Evolutionary conservation across 2,329 filamentous ascomycete genomes (phyloP).

Genomic region (Venturia nashicola): DNA sequence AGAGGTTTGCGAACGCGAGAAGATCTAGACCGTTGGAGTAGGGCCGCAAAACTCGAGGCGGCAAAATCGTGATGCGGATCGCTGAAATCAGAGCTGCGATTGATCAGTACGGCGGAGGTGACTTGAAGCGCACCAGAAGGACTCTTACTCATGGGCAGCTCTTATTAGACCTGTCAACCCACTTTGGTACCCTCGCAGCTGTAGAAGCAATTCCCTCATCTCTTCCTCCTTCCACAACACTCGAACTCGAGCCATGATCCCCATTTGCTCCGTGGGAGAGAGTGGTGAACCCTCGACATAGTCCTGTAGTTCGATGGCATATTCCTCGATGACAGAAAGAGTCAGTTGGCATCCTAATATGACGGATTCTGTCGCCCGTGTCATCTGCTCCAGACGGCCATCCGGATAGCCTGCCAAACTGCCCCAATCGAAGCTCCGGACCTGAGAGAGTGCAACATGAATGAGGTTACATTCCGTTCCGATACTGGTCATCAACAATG

Average conservation of each 20-base stretch:
- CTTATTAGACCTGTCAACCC: conserved; percentile 6
- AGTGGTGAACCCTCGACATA: conserved; percentile 7
- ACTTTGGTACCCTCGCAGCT: conserved; percentile 10
- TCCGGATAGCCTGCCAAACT: background rate
- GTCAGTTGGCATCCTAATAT: conserved; percentile 11
- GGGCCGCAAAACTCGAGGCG: conserved; percentile 1
- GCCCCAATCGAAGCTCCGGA: conserved; percentile 7
- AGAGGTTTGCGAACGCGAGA: conserved; percentile 9
- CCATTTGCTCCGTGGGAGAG: conserved; percentile 8
- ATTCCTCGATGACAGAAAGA: conserved; percentile 11
- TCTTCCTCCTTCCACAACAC: conserved; percentile 11
- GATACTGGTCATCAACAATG: conserved; percentile 11
- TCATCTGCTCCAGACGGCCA: conserved; percentile 7
- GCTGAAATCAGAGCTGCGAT: conserved; percentile 2
- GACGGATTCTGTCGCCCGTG: conserved; percentile 8
- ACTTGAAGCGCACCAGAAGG: background rate
- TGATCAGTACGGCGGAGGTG: background rate
- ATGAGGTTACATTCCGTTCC: conserved; percentile 11
- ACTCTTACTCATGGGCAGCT: conserved; percentile 10
- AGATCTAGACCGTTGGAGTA: conserved; percentile 9
- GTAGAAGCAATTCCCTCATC: conserved; percentile 11
- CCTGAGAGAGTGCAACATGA: conserved; percentile 9
- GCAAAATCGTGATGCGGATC: background rate
- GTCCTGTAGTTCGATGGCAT: conserved; percentile 11
- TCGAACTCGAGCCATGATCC: conserved; percentile 9